Evolutionary conservation across 1,284 basidiomycete genomes (phyloP).

Genomic region (Leccinum angustisporum): DNA sequence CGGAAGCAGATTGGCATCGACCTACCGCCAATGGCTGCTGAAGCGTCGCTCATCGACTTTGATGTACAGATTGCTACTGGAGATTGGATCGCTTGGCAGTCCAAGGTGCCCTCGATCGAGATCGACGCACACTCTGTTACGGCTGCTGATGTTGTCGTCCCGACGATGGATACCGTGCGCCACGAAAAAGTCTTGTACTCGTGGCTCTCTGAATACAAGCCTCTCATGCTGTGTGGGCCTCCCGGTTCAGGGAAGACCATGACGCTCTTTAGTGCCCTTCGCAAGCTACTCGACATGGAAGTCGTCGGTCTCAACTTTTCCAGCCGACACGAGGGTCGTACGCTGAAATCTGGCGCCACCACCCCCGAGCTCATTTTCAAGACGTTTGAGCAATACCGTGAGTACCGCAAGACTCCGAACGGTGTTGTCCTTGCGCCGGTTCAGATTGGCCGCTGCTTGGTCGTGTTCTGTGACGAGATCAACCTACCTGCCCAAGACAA

Average conservation of each 20-base stretch:
- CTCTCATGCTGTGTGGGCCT: constrained; percentile 96
- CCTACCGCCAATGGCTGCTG: constrained; percentile 72
- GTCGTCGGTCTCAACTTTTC: constrained; percentile 99
- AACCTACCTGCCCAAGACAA: constrained; percentile 97
- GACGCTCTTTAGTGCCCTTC: constrained; percentile 98
- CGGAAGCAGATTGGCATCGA: constrained; percentile 87
- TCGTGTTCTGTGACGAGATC: constrained; percentile 99
- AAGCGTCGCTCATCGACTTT: constrained; percentile 91
- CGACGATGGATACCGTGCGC: constrained; percentile 97
- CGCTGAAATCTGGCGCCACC: constrained; percentile 56
- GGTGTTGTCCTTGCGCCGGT: constrained; percentile 92
- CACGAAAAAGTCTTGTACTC: constrained; percentile 99
- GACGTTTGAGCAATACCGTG: constrained; percentile 99
- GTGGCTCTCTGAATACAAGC: constrained; percentile 99
- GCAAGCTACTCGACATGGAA: constrained; percentile 98
- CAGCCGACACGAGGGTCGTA: constrained; percentile 39
- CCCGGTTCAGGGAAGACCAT: constrained; percentile 99
- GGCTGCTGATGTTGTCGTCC: constrained; percentile 94
- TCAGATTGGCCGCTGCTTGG: constrained; percentile 97
- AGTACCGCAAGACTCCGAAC: constrained; percentile 97
- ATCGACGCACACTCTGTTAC: constrained; percentile 97
- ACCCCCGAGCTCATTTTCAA: constrained; percentile 97
- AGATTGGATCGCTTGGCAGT: constrained; percentile 93
- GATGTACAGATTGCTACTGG: constrained; percentile 87
- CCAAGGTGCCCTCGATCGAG: constrained; percentile 90